Base-by-base conservation (phyloP, 2,329 filamentous ascomycete species). In the Neocucurbitaria cava region DNA sequence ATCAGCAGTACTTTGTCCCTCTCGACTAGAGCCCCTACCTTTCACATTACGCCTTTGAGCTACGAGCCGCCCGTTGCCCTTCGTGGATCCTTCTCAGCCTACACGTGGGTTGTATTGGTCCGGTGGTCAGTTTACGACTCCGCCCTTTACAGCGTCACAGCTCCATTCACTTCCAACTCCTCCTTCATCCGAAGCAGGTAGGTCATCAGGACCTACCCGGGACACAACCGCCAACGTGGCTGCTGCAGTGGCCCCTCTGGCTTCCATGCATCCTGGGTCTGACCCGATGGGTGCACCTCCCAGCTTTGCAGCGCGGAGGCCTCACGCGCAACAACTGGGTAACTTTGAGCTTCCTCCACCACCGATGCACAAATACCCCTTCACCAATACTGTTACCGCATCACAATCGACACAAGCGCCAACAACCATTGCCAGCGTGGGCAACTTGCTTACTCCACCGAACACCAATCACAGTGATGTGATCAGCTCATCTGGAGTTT, bases 261-360 rank as follows among this genome's bases (percentile, higher is more conserved):
- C 82, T 72, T 84, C 82, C 73, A 88, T 88, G 85, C 83, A 85
- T 77, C 79, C 84, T 73, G 81, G 82, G 71, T 77, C 85, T 71
- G 85, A 87, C 75, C 79, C 79, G 73, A 83, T 88, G 79, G 82
- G 82, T 75, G 79, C 82, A 68, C 82, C 84, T 66, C 81, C 83
- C 71, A 89, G 88, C 78, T 87, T 92, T 73, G 85, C 87, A 64
- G 83, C 87, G 74, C 85, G 89, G 69, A 85, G 89, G 75, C 85
- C 87, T 70, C 88, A 88, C 69, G 86, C 89, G 58, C 85, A 85
- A 53, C 84, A 84, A 65, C 82, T 92, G 58, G 88, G 89, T 53
- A 83, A 78, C 63, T 90, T 91, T 71, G 86, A 89, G 69, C 83
- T 91, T 46, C 61, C 72, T 46, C 86, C 88, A 49, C 86, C 87